Conservation (phyloP, 2,329 filamentous ascomycete species). For the Sporothrix inflata region DNA sequence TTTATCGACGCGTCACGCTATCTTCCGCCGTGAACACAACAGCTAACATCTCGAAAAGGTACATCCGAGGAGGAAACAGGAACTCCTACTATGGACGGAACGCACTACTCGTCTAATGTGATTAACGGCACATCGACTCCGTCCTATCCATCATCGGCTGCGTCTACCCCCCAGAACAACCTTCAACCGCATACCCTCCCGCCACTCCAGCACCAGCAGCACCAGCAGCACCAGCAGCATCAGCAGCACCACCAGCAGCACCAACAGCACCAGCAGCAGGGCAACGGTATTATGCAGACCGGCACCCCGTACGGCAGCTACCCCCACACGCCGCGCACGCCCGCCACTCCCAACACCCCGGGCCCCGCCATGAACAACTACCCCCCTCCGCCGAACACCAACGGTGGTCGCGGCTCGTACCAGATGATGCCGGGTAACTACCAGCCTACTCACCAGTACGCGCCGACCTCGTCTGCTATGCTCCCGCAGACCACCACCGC, state of each 20-base stretch:
- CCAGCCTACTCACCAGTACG: conserved; percentile 58
- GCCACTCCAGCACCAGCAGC: conserved; percentile 48
- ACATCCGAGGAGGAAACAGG: conserved; percentile 29
- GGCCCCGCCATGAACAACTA: conserved; percentile 60
- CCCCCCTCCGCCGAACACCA: conserved; percentile 50
- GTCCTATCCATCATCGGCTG: conserved; percentile 39
- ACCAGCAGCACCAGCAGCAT: conserved; percentile 39
- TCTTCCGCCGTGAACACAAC: neutral
- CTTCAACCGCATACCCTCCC: conserved; percentile 39
- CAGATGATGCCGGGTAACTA: conserved; percentile 60
- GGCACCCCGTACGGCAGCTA: conserved; percentile 58
- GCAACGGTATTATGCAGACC: conserved; percentile 54
- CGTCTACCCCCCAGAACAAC: conserved; percentile 37
- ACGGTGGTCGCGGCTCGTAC: conserved; percentile 55
- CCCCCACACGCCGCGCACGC: conserved; percentile 64
- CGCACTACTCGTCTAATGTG: conserved; percentile 40
- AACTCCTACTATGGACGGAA: conserved; percentile 39
- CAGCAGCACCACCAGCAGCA: conserved; percentile 40
- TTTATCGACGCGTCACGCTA: conserved; percentile 13
- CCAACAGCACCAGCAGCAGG: conserved; percentile 33
- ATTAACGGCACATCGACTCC: conserved; percentile 39
- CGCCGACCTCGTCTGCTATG: conserved; percentile 59
- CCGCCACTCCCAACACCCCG: conserved; percentile 65
- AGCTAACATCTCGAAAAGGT: conserved; percentile 20
- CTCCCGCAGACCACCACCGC: conserved; percentile 69